Evolutionary conservation across 805 yeast genomes (phyloP), one percentile per base, ranked within the genome.

Genomic region (Wickerhamiella azymoides): DNA sequence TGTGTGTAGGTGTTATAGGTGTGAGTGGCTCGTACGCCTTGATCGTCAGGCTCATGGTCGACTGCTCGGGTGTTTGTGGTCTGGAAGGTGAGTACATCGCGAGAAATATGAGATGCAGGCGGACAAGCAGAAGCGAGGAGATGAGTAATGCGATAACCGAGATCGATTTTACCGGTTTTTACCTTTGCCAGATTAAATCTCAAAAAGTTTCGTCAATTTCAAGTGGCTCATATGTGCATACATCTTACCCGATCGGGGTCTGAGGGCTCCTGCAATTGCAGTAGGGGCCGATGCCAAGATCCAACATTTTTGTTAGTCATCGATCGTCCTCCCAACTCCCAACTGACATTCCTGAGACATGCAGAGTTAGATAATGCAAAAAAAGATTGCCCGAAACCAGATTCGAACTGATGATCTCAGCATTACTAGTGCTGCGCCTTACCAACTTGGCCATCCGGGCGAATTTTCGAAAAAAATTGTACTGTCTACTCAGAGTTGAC

Each of bases 351-450:
- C 8, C 2, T 11, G 13, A 30, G n/a, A 30, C 11, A 30, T 11
- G 33, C 11, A 11, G 16, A n/a, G 16, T 4, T 4, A 30, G n/a
- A 32, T n/a, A 40, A 14, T 11, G 14, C 39, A 46, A 54, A 60
- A 60, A 61, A 59, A 57, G 54, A 49, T 38, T 73, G 79, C 79
- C 76, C 69, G 75, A 74, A 74, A 73, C 75, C 80, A 74, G 80
- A 75, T 66, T 76, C 70, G 80, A 76, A 75, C 80, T 74, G 80
- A 78, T 76, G 84, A 77, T 79, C 83, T 77, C 77, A 76, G 78
- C 84, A 79, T 79, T 78, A 79, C 84, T 77, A 78, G 84, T 78
- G 84, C 79, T 77, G 77, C 84, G 84, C 84, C 81, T 79, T 77
- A 78, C 84, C 84, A 46, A 68, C 74, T 71, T 70, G 75, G 76